Evolutionary conservation across 179 eudicot genomes (phyloP).

Genomic region (Patellifolia procumbens): DNA sequence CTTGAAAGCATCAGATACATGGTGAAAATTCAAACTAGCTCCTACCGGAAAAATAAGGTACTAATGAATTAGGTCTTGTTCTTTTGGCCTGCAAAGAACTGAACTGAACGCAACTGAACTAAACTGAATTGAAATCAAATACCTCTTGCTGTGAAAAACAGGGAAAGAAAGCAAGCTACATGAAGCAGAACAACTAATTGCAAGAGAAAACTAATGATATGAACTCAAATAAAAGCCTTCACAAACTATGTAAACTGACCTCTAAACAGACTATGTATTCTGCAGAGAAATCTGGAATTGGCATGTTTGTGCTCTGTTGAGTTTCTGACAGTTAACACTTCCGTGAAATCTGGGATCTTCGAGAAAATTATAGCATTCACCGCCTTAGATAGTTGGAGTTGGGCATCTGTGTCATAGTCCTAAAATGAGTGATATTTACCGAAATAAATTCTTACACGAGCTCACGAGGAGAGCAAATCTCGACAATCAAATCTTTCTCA

Average conservation of each 20-base stretch:
- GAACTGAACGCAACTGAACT: no score
- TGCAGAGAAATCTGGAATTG: not conserved
- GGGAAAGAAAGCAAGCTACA: no score
- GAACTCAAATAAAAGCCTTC: no score
- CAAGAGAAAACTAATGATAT: no score
- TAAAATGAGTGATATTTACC: not conserved
- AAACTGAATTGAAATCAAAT: no score
- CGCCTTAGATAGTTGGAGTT: not conserved
- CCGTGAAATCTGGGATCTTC: not conserved
- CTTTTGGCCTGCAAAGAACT: no score
- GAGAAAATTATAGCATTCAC: not conserved
- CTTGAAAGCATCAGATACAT: no score
- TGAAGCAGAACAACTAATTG: no score
- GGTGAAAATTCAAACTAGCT: no score
- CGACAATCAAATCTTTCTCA: not conserved
- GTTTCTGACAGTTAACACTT: not conserved
- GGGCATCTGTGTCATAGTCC: not conserved
- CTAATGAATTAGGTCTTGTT: no score
- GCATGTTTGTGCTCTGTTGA: not conserved
- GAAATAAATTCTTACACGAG: not conserved
- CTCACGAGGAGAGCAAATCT: slow-evolving; percentile 8
- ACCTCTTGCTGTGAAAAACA: no score
- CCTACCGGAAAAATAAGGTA: no score
- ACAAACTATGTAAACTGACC: not conserved
- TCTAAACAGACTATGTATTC: not conserved